phyloP scores from a whole-genome alignment of 176 grass and related monocot genomes.

The Poa annua region DNA sequence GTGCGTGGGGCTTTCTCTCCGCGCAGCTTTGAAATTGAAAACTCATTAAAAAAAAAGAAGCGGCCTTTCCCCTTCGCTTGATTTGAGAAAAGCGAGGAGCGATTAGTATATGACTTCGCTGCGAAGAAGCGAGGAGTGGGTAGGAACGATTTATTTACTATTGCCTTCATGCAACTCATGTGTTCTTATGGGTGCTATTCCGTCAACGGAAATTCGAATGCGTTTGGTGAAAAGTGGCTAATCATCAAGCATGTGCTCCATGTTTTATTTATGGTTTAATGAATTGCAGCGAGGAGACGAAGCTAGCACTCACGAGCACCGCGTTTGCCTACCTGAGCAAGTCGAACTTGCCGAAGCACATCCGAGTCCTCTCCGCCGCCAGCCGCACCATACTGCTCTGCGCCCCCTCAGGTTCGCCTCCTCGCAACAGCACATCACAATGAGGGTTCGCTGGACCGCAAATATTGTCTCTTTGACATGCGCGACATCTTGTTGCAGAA shows the following conservation, averaged over 20 bases:
- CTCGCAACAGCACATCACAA: not conserved
- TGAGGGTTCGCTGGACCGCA: not conserved
- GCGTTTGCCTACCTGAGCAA: conserved; percentile 71
- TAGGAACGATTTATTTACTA: conserved; percentile 23
- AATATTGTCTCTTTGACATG: conserved; percentile 8
- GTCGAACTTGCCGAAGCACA: conserved; percentile 56
- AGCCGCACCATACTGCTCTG: conserved; percentile 88
- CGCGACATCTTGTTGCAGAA: conserved; percentile 44
- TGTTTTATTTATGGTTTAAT: conserved; percentile 20
- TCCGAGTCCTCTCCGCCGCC: conserved; percentile 52
- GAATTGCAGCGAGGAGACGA: conserved; percentile 63
- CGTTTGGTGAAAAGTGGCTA: conserved; percentile 32
- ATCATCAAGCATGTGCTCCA: conserved; percentile 24
- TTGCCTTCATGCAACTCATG: not conserved
- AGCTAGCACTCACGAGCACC: conserved; percentile 62
- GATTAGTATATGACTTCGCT: conserved; percentile 16
- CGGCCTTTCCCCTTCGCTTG: not conserved
- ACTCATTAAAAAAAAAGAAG: not conserved
- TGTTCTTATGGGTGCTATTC: not conserved
- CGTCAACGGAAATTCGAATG: not conserved
- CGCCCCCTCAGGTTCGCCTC: conserved; percentile 63
- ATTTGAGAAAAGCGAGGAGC: not conserved
- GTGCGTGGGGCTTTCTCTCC: conserved; percentile 12
- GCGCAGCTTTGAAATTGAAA: not conserved
- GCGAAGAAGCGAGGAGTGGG: not conserved